Base-by-base conservation (phyloP, 1,139 yeast species). In the Zhuliangozyma blackwelliae region DNA sequence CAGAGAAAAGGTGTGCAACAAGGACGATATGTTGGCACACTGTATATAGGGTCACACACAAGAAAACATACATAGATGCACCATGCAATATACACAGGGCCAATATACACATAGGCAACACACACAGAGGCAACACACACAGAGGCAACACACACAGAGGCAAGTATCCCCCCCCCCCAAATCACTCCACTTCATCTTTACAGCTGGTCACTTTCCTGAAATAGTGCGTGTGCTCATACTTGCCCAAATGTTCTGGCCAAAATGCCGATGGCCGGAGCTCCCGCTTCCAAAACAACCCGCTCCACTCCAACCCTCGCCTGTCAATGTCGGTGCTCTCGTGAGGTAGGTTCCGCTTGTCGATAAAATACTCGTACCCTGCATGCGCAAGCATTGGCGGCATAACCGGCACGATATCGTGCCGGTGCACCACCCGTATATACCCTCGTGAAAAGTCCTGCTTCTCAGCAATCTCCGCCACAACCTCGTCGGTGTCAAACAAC, bases 331-430 rank as follows among this genome's bases (percentile, higher is more conserved):
- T 44, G 2, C 62, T 59, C 2, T 37, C 37, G 46, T 79, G 85
- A 0, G 82, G 82, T 12, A 76, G 40, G 1, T 59, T 57, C 12
- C 51, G 53, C 37, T 72, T 72, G 11, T 57, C 54, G 19, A 79
- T 75, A 37, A 54, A 59, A 35, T 77, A 71, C 40, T 73, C 74
- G 30, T 67, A 60, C 0, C 85, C 85, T 4, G 73, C 68, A 38
- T 74, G 78, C 3, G 56, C 51, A 45, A 58, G 75, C 19, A 62
- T 38, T 10, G 84, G 82, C 5, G 89, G 90, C 26, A 79, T 57
- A 40, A 55, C 51, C 0, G 87, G 82, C 19, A 82, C 76, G 12
- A 71, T 45, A 50, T 82, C 90, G 25, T 70, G 68, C 31, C 64
- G 53, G 52, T 82, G 86, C 7, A 67, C 69, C 6, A 82, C 75